These are phyloP conservation scores for Botrytis pseudocinerea DNA, from an alignment of 2,329 filamentous ascomycete species.

Conservation along the genomic window DNA sequence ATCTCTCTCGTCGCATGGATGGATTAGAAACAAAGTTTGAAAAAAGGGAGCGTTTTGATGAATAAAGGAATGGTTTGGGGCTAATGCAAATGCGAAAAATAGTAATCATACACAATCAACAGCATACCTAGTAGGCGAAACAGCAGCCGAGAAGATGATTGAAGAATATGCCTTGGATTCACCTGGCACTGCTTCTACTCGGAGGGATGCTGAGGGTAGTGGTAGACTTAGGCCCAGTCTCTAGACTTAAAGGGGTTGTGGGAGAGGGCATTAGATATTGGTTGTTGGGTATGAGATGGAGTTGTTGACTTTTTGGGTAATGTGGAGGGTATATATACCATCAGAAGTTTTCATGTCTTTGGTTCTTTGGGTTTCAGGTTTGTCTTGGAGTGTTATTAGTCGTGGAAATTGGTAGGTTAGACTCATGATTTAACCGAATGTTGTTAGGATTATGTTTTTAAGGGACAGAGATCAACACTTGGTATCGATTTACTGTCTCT, in stretches of 20 bases:
- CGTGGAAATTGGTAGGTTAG: too few species aligned
- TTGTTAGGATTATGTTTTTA: not conserved
- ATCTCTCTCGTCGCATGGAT: not conserved
- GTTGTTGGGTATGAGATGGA: not conserved
- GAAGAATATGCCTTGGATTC: constrained; percentile 43
- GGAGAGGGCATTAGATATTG: not conserved
- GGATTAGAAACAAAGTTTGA: not conserved
- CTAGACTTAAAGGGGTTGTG: too few species aligned
- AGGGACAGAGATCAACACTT: not conserved
- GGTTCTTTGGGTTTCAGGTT: not conserved
- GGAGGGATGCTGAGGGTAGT: not conserved
- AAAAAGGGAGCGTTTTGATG: not conserved
- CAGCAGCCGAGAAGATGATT: constrained; percentile 52
- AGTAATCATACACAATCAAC: constrained; percentile 54
- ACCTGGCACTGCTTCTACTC: not conserved
- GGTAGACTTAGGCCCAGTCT: not conserved
- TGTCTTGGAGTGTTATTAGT: not conserved
- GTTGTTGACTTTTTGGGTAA: not conserved
- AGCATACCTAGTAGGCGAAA: constrained; percentile 55
- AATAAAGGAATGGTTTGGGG: not conserved
- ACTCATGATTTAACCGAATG: not conserved
- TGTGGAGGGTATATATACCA: too few species aligned
- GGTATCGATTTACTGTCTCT: not conserved
- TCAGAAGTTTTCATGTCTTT: too few species aligned
- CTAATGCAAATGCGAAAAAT: not conserved